Evolutionary conservation across 441 rosid species (phyloP).

Genomic region (Kokia cookei): DNA sequence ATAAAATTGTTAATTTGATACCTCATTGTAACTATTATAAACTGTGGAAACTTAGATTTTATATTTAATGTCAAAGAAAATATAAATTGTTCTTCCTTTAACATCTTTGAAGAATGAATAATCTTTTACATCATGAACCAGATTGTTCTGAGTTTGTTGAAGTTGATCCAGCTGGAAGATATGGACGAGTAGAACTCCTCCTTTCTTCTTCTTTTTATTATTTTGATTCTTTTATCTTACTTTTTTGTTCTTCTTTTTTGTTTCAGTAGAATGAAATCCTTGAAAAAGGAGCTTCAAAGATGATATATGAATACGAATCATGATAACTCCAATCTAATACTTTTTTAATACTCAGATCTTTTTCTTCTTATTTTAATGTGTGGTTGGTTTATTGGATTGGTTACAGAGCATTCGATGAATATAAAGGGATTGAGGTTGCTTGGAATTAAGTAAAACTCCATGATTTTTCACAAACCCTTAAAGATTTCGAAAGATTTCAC

Average conservation of each 20-base stretch:
- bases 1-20: too few relatives aligned
- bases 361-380: conserved; percentile 5
- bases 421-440: conserved; percentile 91
- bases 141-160: conserved; percentile 76
- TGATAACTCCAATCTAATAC: background rate
- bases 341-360: background rate
- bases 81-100: background rate
- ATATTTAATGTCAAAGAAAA: background rate
- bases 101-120: conserved; percentile 38
- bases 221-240: background rate
- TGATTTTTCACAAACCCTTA: conserved; percentile 78
- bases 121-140: conserved; percentile 30
- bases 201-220: background rate
- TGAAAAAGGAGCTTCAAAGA: conserved; percentile 95
- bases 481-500: conserved; percentile 85
- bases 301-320: conserved; percentile 43
- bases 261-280: conserved; percentile 80
- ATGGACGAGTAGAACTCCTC: conserved; percentile 64
- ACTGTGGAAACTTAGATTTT: background rate
- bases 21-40: background rate
- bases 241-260: conserved; percentile 14
- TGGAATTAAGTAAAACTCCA: conserved; percentile 95
- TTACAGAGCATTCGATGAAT: conserved; percentile 91
- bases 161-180: conserved; percentile 99
- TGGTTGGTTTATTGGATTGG: conserved; percentile 34